A percentile compares a stretch with the other conserved stretches of the same genome.
phyloP scores from a whole-genome alignment of 2,329 filamentous ascomycete species.

The Chrysoporthe austroafricana region DNA sequence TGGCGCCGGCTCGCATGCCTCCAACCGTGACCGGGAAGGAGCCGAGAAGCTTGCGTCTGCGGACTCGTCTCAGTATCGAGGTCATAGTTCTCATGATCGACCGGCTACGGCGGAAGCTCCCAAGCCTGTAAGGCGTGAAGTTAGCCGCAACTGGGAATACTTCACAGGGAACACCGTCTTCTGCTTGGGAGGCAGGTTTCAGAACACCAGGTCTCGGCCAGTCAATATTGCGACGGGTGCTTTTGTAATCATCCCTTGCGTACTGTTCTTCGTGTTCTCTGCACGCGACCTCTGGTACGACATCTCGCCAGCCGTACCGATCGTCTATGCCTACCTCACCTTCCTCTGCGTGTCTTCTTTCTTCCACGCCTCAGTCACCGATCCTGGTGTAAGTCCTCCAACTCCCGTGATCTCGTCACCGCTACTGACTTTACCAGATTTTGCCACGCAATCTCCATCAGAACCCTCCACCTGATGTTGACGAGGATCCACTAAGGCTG shows the following conservation, averaged over 20 bases:
- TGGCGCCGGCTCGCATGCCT: slow-evolving; percentile 51
- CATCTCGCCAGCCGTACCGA: slow-evolving; percentile 84
- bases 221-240: slow-evolving; percentile 87
- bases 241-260: slow-evolving; percentile 76
- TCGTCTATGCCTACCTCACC: slow-evolving; percentile 89
- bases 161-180: slow-evolving; percentile 94
- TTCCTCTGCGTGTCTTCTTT: slow-evolving; percentile 93
- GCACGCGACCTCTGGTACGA: slow-evolving; percentile 85
- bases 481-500: slow-evolving; percentile 79
- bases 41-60: slow-evolving; percentile 85
- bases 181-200: slow-evolving; percentile 80
- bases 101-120: slow-evolving; percentile 37
- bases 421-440: slow-evolving; percentile 60
- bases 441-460: slow-evolving; percentile 89
- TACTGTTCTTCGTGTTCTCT: slow-evolving; percentile 84
- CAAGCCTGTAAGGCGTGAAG: slow-evolving; percentile 40
- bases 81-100: slow-evolving; percentile 9
- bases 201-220: slow-evolving; percentile 85
- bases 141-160: slow-evolving; percentile 84
- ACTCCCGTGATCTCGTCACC: neutral
- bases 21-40: slow-evolving; percentile 63
- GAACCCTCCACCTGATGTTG: slow-evolving; percentile 75
- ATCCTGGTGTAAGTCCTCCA: slow-evolving; percentile 79
- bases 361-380: slow-evolving; percentile 85
- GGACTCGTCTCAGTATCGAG: slow-evolving; percentile 67